Conservation (phyloP, 108 stramenopile genomes). For the Cyclotella cryptica region DNA sequence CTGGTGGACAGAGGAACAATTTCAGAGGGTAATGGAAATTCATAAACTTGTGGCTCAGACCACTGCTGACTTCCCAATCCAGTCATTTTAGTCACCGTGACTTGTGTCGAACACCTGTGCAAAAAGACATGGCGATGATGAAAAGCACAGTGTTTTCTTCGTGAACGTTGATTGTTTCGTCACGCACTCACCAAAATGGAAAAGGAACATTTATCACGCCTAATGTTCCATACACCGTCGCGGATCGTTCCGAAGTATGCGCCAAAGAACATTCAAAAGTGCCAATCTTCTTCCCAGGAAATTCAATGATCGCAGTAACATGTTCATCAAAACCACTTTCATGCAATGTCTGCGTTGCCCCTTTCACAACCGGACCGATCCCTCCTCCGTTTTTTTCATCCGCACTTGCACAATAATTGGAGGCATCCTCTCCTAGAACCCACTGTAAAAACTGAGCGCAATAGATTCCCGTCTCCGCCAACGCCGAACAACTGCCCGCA, state of each 20-base stretch:
- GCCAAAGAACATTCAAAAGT: slow-evolving; percentile 55
- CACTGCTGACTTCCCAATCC: slow-evolving; percentile 56
- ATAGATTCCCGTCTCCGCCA: slow-evolving; percentile 63
- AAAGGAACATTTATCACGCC: slow-evolving; percentile 58
- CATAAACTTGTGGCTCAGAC: slow-evolving; percentile 33
- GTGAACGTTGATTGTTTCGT: not conserved
- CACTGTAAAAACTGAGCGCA: slow-evolving; percentile 69
- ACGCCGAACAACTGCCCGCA: slow-evolving; percentile 52
- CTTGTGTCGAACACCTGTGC: slow-evolving; percentile 52
- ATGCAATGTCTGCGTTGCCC: slow-evolving; percentile 45
- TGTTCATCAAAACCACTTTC: slow-evolving; percentile 53
- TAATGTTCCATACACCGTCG: slow-evolving; percentile 49
- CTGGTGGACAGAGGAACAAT: slow-evolving; percentile 30
- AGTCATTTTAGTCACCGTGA: slow-evolving; percentile 54
- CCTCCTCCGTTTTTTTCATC: not conserved
- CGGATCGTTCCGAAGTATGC: slow-evolving; percentile 50
- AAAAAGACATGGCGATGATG: not conserved
- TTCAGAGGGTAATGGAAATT: slow-evolving; percentile 45
- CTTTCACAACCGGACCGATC: slow-evolving; percentile 46
- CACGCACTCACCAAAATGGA: slow-evolving; percentile 55
- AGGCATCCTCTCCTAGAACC: slow-evolving; percentile 32
- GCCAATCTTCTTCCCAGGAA: slow-evolving; percentile 53
- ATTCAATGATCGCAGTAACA: slow-evolving; percentile 56
- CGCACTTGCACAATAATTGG: not conserved
- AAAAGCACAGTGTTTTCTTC: no score